phyloP scores from a whole-genome alignment of 2,329 filamentous ascomycete genomes.

The Remersonia thermophila region DNA sequence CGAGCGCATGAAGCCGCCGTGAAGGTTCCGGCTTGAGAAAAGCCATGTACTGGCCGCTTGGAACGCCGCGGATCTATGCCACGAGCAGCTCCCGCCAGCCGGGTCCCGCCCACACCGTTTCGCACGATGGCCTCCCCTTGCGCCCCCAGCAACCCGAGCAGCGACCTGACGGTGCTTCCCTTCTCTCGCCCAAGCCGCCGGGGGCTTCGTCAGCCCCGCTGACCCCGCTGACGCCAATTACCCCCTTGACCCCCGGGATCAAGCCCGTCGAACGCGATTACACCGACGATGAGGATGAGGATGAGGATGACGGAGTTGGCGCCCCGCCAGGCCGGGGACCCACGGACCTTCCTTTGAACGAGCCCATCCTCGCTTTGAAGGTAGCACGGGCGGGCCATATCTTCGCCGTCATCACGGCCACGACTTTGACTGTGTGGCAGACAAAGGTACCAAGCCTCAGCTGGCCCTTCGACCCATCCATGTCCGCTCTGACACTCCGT shows the following conservation, averaged over 20 bases:
- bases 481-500: no score
- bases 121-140: slow-evolving; percentile 46
- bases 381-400: slow-evolving; percentile 67
- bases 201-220: slow-evolving; percentile 24
- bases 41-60: slow-evolving; percentile 85
- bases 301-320: slow-evolving; percentile 22
- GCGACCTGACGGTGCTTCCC: slow-evolving; percentile 13
- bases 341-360: slow-evolving; percentile 35
- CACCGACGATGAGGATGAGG: slow-evolving; percentile 32
- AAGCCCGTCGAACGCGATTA: slow-evolving; percentile 33
- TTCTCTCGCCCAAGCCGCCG: slow-evolving; percentile 16
- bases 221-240: slow-evolving; percentile 36
- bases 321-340: slow-evolving; percentile 19
- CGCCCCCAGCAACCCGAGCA: slow-evolving; percentile 19
- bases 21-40: slow-evolving; percentile 13
- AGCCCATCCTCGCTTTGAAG: slow-evolving; percentile 60
- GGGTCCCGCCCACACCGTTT: slow-evolving; percentile 37
- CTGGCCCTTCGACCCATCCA: no score
- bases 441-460: slow-evolving; percentile 74
- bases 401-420: slow-evolving; percentile 78
- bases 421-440: slow-evolving; percentile 90
- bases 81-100: slow-evolving; percentile 57
- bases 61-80: slow-evolving; percentile 71
- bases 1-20: slow-evolving; percentile 16
- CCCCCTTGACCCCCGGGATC: slow-evolving; percentile 45